phyloP scores from a whole-genome alignment of 2,329 filamentous ascomycete species.

The Penicillium sp. region DNA sequence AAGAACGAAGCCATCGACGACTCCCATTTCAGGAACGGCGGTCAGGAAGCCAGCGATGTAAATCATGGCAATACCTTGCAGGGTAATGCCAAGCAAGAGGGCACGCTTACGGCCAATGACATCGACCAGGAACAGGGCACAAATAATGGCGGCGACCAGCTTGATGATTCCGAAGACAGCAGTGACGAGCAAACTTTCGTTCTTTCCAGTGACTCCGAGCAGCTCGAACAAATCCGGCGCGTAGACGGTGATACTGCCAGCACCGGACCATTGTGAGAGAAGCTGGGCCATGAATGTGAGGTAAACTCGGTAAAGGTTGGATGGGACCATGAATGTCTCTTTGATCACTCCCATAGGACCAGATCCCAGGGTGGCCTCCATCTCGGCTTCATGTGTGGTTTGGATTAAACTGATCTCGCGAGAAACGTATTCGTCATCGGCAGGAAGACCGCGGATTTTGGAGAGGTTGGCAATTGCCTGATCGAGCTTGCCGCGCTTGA shows the following conservation, averaged over 20 bases:
- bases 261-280: slow-evolving; percentile 73
- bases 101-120: slow-evolving; percentile 74
- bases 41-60: slow-evolving; percentile 66
- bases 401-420: slow-evolving; percentile 67
- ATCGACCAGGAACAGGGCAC: slow-evolving; percentile 77
- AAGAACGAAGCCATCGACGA: slow-evolving; percentile 52
- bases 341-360: slow-evolving; percentile 66
- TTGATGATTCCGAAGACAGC: slow-evolving; percentile 78
- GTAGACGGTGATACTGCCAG: slow-evolving; percentile 74
- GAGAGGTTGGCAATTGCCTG: slow-evolving; percentile 48
- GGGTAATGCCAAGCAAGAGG: slow-evolving; percentile 60
- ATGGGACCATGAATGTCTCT: slow-evolving; percentile 67
- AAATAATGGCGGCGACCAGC: slow-evolving; percentile 65
- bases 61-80: slow-evolving; percentile 63
- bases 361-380: slow-evolving; percentile 68
- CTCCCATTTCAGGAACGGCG: slow-evolving; percentile 59
- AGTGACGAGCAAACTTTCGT: slow-evolving; percentile 71
- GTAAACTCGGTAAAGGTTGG: slow-evolving; percentile 72
- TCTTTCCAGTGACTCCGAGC: slow-evolving; percentile 67
- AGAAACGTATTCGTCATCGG: slow-evolving; percentile 62
- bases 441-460: slow-evolving; percentile 59
- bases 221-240: slow-evolving; percentile 72
- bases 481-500: slow-evolving; percentile 65
- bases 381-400: slow-evolving; percentile 67
- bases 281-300: slow-evolving; percentile 70